Base-by-base conservation (phyloP, 176 grass and related monocot genomes). In the Zizania latifolia region DNA sequence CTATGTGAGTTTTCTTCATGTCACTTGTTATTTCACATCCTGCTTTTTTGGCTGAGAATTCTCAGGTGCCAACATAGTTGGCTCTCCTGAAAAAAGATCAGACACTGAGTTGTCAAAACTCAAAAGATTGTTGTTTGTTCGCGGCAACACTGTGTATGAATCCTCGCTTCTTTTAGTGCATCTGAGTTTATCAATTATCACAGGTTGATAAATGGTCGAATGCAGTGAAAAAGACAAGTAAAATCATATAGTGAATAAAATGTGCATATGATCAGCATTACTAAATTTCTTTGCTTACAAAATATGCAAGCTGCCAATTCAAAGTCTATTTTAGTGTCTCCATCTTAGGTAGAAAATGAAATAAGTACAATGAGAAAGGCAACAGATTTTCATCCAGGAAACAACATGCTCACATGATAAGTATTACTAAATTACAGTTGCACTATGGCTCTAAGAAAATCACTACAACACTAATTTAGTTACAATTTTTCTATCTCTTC, bases 1-100 rank as follows among this genome's bases (percentile, higher is more conserved):
- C 90, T 97, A 26, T 97, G 94, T 97, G 82, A 89, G 81, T 53
- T 68, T 35, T 19, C 44, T 78, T 29, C 31, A 13, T 23, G 37
- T 16, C 51, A 26, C 15, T 32, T 10, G 66, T 3, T 67, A 9
- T 46, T 66, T 71, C 59, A 29, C 36, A 54, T 17, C 2, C 0
- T 9, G 0, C 15, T 46, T 58, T 13, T 1, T 23, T 2, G 31
- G 36, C 12, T 46, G 56, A 70, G 65, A 46, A 22, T 26, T 64
- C 50, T 48, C 17, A 70, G 45, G 48, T 19, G 70, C 46, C 12
- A 43, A 28, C 21, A 61, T 76, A 50, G 13, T 38, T 72, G 6
- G 35, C 43, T 63, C 27, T 71, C 38, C 44, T 10, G 34, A 45
- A 19, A 56, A 56, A 34, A 26, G 8, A 81, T 46, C 21, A 32